Percentiles rank a stretch among this genome's conserved stretches.
phyloP scores from a whole-genome alignment of 1,139 yeast genomes.

The Lodderomyces parapsilosis region DNA sequence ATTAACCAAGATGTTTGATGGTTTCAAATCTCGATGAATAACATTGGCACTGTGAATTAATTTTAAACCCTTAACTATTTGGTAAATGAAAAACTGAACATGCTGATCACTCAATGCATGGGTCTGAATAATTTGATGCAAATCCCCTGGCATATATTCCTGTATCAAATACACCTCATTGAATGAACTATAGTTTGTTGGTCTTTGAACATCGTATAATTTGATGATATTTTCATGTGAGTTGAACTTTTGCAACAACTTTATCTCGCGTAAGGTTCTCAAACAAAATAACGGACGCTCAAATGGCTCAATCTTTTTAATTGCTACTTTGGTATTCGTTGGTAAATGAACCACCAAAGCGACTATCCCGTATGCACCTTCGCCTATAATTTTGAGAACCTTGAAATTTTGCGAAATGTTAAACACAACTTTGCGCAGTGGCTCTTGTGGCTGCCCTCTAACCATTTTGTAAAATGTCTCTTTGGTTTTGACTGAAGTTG shows the following conservation, averaged over 20 bases:
- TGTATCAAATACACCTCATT: constrained; percentile 89
- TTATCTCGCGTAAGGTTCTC: constrained; percentile 86
- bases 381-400: constrained; percentile 79
- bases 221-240: constrained; percentile 87
- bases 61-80: constrained; percentile 84
- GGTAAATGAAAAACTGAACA: constrained; percentile 89
- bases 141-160: constrained; percentile 94
- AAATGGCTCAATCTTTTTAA: constrained; percentile 92
- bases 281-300: constrained; percentile 90
- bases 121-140: constrained; percentile 85
- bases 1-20: constrained; percentile 80
- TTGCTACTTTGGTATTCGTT: constrained; percentile 86
- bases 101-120: constrained; percentile 88
- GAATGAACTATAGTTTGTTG: constrained; percentile 70
- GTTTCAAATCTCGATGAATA: constrained; percentile 89
- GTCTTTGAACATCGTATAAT: constrained; percentile 87
- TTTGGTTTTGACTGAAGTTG: not conserved
- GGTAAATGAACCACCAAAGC: constrained; percentile 92
- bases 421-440: constrained; percentile 59
- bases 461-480: not conserved
- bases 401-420: constrained; percentile 88
- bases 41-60: constrained; percentile 90
- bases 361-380: constrained; percentile 98
- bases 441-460: not conserved
- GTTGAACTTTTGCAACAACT: constrained; percentile 78